Evolutionary conservation across 2,329 filamentous ascomycete species (phyloP).

Genomic region (Alternaria viburni): DNA sequence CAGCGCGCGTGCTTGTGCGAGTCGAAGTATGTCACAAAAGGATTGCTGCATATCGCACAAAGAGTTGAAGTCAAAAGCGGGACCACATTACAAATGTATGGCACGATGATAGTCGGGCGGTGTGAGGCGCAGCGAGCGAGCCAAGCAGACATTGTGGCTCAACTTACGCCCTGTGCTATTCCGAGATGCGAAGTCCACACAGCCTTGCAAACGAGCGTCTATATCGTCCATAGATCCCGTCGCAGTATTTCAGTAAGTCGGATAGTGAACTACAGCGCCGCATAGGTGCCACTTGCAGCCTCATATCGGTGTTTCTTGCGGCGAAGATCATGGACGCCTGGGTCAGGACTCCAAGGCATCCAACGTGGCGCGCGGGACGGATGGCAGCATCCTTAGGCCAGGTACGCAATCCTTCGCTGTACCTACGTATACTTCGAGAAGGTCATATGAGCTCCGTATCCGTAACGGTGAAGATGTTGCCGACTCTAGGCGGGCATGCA

Average conservation of each 20-base stretch:
- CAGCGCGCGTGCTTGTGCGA: neutral
- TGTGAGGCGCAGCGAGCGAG: neutral
- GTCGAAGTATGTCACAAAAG: neutral
- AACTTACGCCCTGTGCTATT: neutral
- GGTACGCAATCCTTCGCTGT: neutral
- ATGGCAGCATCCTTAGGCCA: neutral
- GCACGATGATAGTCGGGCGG: neutral
- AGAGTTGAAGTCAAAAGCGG: neutral
- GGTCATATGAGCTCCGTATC: neutral
- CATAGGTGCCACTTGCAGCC: neutral
- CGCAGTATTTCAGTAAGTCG: neutral
- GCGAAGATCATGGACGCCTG: neutral
- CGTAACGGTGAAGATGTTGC: neutral
- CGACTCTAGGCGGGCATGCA: neutral
- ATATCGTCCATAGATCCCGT: neutral
- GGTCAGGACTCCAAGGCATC: conserved; percentile 12
- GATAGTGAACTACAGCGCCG: neutral
- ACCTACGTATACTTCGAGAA: neutral
- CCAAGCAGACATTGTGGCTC: neutral
- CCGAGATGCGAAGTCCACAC: neutral
- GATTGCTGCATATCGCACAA: neutral
- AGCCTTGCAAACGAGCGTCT: neutral
- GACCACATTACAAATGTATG: neutral
- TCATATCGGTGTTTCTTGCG: neutral
- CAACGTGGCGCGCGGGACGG: conserved; percentile 4